Percentiles rank a stretch among this genome's conserved stretches.
Evolutionary conservation across 257 asterid genomes (phyloP).

Genomic region (Solanum dulcamara): DNA sequence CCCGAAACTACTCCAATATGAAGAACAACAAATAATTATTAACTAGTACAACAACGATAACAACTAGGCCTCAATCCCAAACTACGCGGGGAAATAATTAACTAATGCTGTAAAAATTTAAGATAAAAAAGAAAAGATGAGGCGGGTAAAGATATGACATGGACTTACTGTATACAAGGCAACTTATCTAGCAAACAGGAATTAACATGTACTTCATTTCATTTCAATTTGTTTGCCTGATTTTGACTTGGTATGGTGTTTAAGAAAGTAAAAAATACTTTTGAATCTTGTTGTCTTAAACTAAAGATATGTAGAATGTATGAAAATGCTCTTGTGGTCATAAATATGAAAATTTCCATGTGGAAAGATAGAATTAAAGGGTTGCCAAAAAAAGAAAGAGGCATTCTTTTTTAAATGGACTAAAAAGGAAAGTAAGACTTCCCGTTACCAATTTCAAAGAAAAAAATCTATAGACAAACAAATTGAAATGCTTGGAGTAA

Average conservation of each 20-base stretch:
- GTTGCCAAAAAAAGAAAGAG: neutral
- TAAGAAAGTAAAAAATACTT: neutral
- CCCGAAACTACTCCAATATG: conserved; percentile 51
- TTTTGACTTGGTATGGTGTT: neutral
- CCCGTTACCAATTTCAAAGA: neutral
- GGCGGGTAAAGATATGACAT: neutral
- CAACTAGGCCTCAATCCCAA: neutral
- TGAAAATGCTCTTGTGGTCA: neutral
- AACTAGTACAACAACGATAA: neutral
- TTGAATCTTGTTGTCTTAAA: neutral
- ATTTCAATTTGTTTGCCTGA: neutral
- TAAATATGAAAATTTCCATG: neutral
- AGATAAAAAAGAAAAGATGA: neutral
- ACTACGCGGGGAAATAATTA: neutral
- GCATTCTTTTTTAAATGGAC: neutral
- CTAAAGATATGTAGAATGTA: neutral
- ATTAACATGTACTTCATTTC: neutral
- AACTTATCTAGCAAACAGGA: neutral
- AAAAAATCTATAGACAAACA: neutral
- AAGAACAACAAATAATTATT: neutral
- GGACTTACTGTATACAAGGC: neutral
- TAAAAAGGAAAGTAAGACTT: neutral
- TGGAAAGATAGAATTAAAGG: neutral
- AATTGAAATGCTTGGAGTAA: neutral
- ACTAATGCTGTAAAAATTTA: neutral